Evolutionary conservation across 2,329 filamentous ascomycete species (phyloP).

Genomic region (Exophiala bonariae): DNA sequence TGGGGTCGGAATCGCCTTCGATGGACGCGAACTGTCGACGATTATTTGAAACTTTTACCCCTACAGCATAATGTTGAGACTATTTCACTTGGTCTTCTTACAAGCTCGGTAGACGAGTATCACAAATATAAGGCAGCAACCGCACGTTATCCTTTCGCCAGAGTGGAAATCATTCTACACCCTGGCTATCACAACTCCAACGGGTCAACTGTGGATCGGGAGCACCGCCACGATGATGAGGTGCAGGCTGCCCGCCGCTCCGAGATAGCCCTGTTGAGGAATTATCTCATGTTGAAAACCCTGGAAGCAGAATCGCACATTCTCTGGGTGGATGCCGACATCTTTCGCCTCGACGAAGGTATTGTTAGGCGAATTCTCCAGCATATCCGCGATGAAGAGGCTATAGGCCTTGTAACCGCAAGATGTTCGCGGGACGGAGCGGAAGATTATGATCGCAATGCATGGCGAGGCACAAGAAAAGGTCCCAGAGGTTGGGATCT

Average conservation of each 20-base stretch:
- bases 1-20: conserved; percentile 7
- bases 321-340: conserved; percentile 17
- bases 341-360: conserved; percentile 3
- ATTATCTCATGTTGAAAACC: conserved; percentile 12
- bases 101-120: conserved; percentile 11
- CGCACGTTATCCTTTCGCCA: conserved; percentile 1
- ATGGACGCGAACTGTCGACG: conserved; percentile 1
- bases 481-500: conserved; percentile 27
- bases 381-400: neutral
- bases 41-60: conserved; percentile 5
- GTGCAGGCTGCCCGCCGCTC: conserved; percentile 3
- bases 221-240: neutral
- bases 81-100: conserved; percentile 9
- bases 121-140: neutral
- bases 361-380: conserved; percentile 5
- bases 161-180: conserved; percentile 5
- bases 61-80: conserved; percentile 1
- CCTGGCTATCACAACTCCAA: conserved; percentile 7
- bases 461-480: conserved; percentile 9
- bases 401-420: conserved; percentile 9
- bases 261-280: conserved; percentile 11
- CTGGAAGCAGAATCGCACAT: conserved; percentile 1
- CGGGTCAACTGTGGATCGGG: neutral
- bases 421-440: conserved; percentile 1
- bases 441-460: conserved; percentile 7